Evolutionary conservation across 2,329 filamentous ascomycete species (phyloP), one percentile per base, ranked within the genome.

Genomic region (Colletotrichum paranaense): DNA sequence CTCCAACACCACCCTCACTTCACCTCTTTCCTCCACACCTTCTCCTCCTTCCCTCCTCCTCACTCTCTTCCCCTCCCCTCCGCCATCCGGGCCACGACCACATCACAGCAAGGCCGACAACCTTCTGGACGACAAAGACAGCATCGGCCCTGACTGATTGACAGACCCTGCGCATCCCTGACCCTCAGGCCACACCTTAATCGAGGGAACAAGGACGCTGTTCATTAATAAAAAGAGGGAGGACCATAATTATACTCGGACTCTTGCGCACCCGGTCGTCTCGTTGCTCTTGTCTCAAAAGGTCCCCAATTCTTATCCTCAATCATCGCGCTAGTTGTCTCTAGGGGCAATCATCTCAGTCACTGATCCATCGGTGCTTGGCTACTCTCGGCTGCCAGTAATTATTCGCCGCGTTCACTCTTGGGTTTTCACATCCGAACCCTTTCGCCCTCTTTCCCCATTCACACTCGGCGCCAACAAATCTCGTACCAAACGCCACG

Each of bases 401-500:
- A 49, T 70, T n/a, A 38, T 60, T 60, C 59, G 59, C 49, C 55
- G 49, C 35, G 49, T 68, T 72, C 69, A 64, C 66, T 35, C 66
- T 35, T 65, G 60, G 14, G 67, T 52, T 70, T 73, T 62, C 46
- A 65, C 60, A 63, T 67, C 66, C 28, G 60, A 56, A 70, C 70
- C 55, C 63, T 60, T 64, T 55, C 42, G 46, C 24, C 64, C 16
- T 64, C 46, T 38, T n/a, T 26, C 22, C 42, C 55, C 52, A 56
- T 56, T 60, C 70, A 60, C 67, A 22, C 60, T 62, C 57, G 67
- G 70, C 67, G 60, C 67, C 70, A 65, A 65, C 70, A 70, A 62
- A 73, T 70, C 55, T 73, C 49, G 46, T 16, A 56, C 70, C 3
- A 49, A 70, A 70, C 67, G 67, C 70, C 70, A 73, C 70, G 60